These are phyloP conservation scores for Talaromyces borbonicus DNA, from an alignment of 495 filamentous ascomycete genomes.

Conservation along the genomic window DNA sequence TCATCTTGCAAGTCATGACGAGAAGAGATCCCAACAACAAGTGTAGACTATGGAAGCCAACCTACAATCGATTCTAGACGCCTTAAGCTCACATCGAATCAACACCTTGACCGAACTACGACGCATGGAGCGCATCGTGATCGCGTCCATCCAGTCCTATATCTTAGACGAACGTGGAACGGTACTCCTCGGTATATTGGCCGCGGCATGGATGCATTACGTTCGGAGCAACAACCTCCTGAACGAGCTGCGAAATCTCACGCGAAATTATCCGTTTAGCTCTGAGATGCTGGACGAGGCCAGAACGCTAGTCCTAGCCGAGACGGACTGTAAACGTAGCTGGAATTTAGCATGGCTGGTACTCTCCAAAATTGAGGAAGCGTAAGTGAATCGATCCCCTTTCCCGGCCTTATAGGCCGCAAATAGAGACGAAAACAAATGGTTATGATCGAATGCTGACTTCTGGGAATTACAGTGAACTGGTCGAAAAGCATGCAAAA, in stretches of 20 bases:
- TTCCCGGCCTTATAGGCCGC: no score
- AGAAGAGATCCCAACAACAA: no score
- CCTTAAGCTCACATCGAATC: conserved; percentile 52
- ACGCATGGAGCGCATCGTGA: conserved; percentile 57
- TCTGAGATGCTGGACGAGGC: conserved; percentile 58
- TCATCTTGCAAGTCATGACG: no score
- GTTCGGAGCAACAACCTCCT: conserved; percentile 64
- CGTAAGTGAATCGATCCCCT: conserved; percentile 39
- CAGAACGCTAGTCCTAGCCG: conserved; percentile 52
- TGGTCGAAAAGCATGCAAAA: conserved; percentile 51
- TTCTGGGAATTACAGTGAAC: conserved; percentile 26
- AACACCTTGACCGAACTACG: conserved; percentile 69
- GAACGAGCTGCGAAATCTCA: conserved; percentile 60
- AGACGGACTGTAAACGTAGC: conserved; percentile 55
- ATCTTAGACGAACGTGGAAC: conserved; percentile 36
- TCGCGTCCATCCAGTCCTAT: conserved; percentile 25
- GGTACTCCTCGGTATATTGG: conserved; percentile 58
- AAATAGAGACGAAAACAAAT: neutral
- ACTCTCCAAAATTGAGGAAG: conserved; percentile 54
- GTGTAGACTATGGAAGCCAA: conserved; percentile 38
- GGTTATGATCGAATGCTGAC: conserved; percentile 6
- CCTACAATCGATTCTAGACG: conserved; percentile 38
- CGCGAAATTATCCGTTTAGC: conserved; percentile 63
- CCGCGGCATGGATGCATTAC: conserved; percentile 62
- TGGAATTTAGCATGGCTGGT: conserved; percentile 76